Evolutionary conservation across 2,329 filamentous ascomycete species (phyloP).

Genomic region (Sphaceloma murrayae): DNA sequence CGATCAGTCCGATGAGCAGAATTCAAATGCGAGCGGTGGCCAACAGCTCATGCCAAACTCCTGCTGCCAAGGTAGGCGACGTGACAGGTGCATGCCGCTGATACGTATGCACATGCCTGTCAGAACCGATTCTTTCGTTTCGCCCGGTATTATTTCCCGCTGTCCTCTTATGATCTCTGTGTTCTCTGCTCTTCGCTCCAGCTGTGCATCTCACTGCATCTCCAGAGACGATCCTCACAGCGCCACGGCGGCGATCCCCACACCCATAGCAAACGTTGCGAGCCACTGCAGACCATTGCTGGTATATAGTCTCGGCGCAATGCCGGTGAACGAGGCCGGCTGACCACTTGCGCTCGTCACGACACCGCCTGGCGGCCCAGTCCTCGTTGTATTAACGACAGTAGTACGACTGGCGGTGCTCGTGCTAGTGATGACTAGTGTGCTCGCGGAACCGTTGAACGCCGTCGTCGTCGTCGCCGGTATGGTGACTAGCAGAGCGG

Average conservation of each 20-base stretch:
- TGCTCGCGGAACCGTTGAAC: neutral
- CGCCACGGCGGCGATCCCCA: slow-evolving; percentile 6
- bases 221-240: neutral
- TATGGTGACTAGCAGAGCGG: neutral
- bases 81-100: neutral
- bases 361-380: too few species aligned
- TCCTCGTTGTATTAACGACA: slow-evolving; percentile 4
- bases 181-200: neutral
- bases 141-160: neutral
- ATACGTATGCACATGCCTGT: too few species aligned
- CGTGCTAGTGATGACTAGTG: neutral
- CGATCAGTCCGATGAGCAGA: too few species aligned
- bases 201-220: slow-evolving; percentile 53
- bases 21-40: too few species aligned
- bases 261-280: neutral
- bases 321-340: neutral
- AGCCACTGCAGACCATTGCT: slow-evolving; percentile 2
- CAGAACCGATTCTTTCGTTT: too few species aligned
- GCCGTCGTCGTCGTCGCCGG: neutral
- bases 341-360: neutral
- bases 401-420: slow-evolving; percentile 3
- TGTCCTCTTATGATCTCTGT: neutral
- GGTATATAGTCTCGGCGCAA: neutral
- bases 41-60: too few species aligned
- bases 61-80: too few species aligned